Base-by-base conservation (phyloP, 2,329 filamentous ascomycete genomes). In the Neopestalotiopsis sp. region DNA sequence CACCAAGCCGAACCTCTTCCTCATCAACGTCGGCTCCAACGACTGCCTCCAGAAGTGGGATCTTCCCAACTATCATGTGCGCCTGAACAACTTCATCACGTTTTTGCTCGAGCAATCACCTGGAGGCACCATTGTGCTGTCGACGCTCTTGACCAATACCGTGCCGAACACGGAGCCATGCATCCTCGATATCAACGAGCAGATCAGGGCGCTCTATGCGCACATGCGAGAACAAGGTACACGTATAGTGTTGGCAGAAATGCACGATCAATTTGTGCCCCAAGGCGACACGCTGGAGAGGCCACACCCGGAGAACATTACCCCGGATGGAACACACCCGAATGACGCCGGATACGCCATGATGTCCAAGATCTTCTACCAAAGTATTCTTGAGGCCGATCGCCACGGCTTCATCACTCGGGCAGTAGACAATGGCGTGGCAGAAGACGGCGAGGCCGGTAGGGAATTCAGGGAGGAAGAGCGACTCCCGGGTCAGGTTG, bases 11-110 rank as follows among this genome's bases (percentile, higher is more conserved):
- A 76, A 78, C 63, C 64, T 77, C 13, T 73, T 78, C 56, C 62
- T 76, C 13, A 67, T 78, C n/a, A 74, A 78, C 61, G 73, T 74
- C 14, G 76, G 76, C 4, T 75, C 76, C 20, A 79, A 79, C 62
- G 75, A 79, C 67, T 76, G 76, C 45, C 67, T 74, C 30, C 75
- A 76, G 67, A 64, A 70, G n/a, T 70, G 70, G 61, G 70, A 76
- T 53, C 68, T 70, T 7, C 61, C 65, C 20, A 72, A 73, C 56
- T 70, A 70, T 6, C 70, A 70, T n/a, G 65, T 62, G 20, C 71
- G 74, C 14, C 66, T 77, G 65, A 66, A 63, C 20, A 61, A 71
- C 58, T 61, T 78, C 20, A 70, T 77, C 64, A 66, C 72, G 24
- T 74, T 74, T 67, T 67, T 78, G 58, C 65, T 76, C 14, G 57